phyloP scores from a whole-genome alignment of 345 rosid species.

The Eucalyptus brandiana region DNA sequence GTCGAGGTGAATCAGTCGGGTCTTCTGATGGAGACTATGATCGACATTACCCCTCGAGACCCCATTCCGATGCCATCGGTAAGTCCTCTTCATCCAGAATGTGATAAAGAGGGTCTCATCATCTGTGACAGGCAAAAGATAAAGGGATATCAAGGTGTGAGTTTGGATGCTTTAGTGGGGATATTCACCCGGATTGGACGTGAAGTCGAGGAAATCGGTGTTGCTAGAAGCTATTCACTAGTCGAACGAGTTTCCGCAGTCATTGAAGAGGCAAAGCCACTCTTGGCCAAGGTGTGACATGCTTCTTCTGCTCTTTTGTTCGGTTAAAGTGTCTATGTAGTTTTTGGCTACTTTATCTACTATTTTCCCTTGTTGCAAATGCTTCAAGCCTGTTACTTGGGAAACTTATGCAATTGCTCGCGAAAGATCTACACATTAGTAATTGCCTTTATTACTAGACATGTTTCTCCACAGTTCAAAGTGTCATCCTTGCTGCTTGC shows the following conservation, averaged over 20 bases:
- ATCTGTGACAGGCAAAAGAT: slow-evolving; percentile 89
- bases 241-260: slow-evolving; percentile 75
- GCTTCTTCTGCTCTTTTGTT: background rate
- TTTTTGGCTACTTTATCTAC: background rate
- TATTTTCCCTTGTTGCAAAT: background rate
- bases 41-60: slow-evolving; percentile 79
- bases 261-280: slow-evolving; percentile 84
- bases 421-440: background rate
- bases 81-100: slow-evolving; percentile 72
- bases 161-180: slow-evolving; percentile 86
- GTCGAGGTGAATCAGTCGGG: slow-evolving; percentile 99
- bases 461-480: background rate
- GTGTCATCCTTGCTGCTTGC: background rate
- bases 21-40: slow-evolving; percentile 92
- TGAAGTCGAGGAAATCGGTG: slow-evolving; percentile 75
- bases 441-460: background rate
- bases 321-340: background rate
- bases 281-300: slow-evolving; percentile 70
- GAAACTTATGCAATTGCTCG: background rate
- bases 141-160: slow-evolving; percentile 81
- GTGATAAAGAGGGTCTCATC: slow-evolving; percentile 78
- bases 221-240: slow-evolving; percentile 45
- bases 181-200: slow-evolving; percentile 88
- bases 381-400: background rate
- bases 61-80: slow-evolving; percentile 81